phyloP scores from a whole-genome alignment of 2,329 filamentous ascomycete genomes.

The Sclerotinia sclerotiorum region DNA sequence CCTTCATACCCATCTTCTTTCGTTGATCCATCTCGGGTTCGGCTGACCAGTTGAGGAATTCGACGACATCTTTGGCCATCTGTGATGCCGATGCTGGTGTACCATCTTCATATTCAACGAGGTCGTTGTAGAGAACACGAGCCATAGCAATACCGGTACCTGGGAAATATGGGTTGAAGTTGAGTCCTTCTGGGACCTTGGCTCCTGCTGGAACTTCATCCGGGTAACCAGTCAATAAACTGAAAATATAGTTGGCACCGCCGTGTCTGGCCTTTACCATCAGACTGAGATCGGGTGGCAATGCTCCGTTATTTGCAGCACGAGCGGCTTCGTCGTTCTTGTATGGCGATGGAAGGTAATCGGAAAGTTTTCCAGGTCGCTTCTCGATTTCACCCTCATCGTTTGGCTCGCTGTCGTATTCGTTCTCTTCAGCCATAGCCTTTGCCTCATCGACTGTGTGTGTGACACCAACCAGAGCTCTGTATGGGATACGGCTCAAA shows the following conservation, averaged over 20 bases:
- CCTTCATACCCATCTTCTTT: constrained; percentile 99
- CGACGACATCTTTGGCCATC: constrained; percentile 99
- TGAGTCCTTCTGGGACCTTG: constrained; percentile 80
- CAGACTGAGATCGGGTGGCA: constrained; percentile 94
- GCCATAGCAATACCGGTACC: constrained; percentile 99
- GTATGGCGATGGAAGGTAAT: constrained; percentile 94
- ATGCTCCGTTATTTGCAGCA: constrained; percentile 96
- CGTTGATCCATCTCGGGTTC: constrained; percentile 99
- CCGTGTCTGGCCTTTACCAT: constrained; percentile 98
- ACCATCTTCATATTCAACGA: constrained; percentile 97
- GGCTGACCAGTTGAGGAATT: constrained; percentile 99
- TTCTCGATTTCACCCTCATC: constrained; percentile 98
- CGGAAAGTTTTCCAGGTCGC: constrained; percentile 96
- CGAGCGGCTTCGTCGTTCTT: constrained; percentile 99
- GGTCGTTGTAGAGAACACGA: constrained; percentile 93
- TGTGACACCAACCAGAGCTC: constrained; percentile 82
- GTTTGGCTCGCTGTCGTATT: constrained; percentile 98
- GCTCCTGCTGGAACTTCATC: constrained; percentile 93
- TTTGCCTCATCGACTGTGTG: constrained; percentile 99
- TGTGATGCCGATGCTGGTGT: constrained; percentile 94
- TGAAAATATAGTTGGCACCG: constrained; percentile 98
- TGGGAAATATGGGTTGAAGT: constrained; percentile 99
- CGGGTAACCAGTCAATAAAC: constrained; percentile 92
- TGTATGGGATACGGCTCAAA: constrained; percentile 89
- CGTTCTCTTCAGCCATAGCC: constrained; percentile 93